phyloP scores from a whole-genome alignment of 495 filamentous ascomycete species.

The Neurospora sp. region DNA sequence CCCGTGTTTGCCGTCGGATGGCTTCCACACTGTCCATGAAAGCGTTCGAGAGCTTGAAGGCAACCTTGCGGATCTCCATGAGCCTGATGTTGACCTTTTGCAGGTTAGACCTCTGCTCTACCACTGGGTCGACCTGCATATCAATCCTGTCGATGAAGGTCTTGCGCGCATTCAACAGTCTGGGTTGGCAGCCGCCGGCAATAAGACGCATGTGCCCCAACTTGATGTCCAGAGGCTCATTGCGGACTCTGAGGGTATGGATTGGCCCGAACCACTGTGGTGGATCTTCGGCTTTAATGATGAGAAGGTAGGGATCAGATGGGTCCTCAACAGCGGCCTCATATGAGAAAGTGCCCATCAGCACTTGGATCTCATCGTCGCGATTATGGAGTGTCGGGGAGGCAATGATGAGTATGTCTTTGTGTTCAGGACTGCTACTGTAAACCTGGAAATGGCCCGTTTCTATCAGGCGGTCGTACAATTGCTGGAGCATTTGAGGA shows the following conservation, averaged over 20 bases:
- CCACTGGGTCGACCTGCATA: slow-evolving; percentile 73
- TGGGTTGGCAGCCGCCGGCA: slow-evolving; percentile 74
- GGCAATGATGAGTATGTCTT: slow-evolving; percentile 74
- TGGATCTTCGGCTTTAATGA: slow-evolving; percentile 70
- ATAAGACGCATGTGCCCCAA: slow-evolving; percentile 79
- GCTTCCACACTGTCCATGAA: slow-evolving; percentile 98
- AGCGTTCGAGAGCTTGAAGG: slow-evolving; percentile 93
- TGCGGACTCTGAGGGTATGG: slow-evolving; percentile 57
- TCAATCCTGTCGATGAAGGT: slow-evolving; percentile 68
- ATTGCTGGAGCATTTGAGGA: slow-evolving; percentile 52
- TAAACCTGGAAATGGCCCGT: slow-evolving; percentile 81
- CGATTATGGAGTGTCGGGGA: slow-evolving; percentile 67
- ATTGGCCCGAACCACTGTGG: slow-evolving; percentile 73
- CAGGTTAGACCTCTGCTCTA: slow-evolving; percentile 88
- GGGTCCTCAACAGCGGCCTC: slow-evolving; percentile 66
- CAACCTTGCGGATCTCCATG: slow-evolving; percentile 90
- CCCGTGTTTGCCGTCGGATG: slow-evolving; percentile 74
- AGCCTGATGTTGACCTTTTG: slow-evolving; percentile 84
- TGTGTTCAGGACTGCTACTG: slow-evolving; percentile 53
- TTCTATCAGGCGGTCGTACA: slow-evolving; percentile 73
- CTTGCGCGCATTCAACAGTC: slow-evolving; percentile 65
- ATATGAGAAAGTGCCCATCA: slow-evolving; percentile 82
- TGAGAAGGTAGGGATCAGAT: slow-evolving; percentile 69
- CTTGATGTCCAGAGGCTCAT: slow-evolving; percentile 77
- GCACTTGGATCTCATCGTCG: slow-evolving; percentile 67